Evolutionary conservation across 2,329 filamentous ascomycete genomes (phyloP).

Genomic region (Trichocomaceae sp.): DNA sequence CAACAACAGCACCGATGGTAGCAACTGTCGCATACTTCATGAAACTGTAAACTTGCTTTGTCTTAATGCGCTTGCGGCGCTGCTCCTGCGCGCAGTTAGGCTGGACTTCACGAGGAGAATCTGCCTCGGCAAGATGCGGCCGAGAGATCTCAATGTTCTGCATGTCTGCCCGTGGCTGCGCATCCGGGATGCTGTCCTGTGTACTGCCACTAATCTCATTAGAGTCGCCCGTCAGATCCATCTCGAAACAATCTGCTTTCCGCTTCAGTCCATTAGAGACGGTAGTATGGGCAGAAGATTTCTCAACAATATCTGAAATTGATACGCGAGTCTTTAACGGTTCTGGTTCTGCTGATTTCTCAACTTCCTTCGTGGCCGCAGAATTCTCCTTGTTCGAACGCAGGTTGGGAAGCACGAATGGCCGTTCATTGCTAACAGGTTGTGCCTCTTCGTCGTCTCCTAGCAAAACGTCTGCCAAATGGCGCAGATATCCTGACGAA

Average conservation of each 20-base stretch:
- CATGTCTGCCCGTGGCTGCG: constrained; percentile 19
- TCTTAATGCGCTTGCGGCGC: constrained; percentile 25
- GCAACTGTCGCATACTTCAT: constrained; percentile 36
- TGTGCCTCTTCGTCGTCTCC: background rate
- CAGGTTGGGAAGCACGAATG: background rate
- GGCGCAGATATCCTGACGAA: constrained; percentile 6
- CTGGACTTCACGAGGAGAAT: constrained; percentile 11
- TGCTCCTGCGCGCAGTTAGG: constrained; percentile 18
- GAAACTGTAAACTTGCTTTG: constrained; percentile 17
- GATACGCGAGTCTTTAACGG: constrained; percentile 14
- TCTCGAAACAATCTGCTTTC: constrained; percentile 26
- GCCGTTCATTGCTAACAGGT: background rate
- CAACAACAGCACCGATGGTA: constrained; percentile 34
- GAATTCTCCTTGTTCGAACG: background rate
- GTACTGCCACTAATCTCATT: background rate
- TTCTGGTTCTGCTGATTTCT: constrained; percentile 1
- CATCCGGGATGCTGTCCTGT: constrained; percentile 17
- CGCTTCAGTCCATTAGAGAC: constrained; percentile 20
- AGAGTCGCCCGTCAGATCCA: background rate
- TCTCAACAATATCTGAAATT: constrained; percentile 17
- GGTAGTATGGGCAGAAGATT: background rate
- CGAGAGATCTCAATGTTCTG: constrained; percentile 12
- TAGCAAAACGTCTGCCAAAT: background rate
- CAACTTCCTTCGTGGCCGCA: background rate
- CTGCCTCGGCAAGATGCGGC: constrained; percentile 15